phyloP scores from a whole-genome alignment of 2,329 filamentous ascomycete genomes.

The Fusarium sp. region DNA sequence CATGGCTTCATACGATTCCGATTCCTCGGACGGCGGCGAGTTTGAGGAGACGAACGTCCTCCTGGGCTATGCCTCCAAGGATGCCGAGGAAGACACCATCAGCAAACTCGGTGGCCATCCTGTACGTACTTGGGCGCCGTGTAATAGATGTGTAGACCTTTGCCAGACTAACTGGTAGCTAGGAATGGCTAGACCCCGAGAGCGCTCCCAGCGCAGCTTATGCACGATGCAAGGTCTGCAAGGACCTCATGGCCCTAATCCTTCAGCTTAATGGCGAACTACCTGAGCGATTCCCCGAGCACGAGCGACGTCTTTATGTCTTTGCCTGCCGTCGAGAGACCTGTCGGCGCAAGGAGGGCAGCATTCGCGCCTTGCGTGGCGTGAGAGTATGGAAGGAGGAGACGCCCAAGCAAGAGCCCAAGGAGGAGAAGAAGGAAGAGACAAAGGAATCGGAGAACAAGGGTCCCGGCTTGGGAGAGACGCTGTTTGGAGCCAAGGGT shows the following conservation, averaged over 20 bases:
- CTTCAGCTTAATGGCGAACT: constrained; percentile 93
- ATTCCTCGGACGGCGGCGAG: constrained; percentile 77
- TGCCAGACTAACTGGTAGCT: constrained; percentile 31
- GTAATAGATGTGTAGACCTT: neutral
- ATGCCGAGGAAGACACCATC: constrained; percentile 82
- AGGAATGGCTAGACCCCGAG: constrained; percentile 87
- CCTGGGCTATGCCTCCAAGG: constrained; percentile 87
- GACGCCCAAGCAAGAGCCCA: constrained; percentile 39
- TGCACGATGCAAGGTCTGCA: constrained; percentile 89
- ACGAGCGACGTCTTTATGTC: constrained; percentile 89
- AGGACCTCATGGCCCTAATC: constrained; percentile 83
- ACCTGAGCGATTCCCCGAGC: constrained; percentile 84
- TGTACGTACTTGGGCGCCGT: constrained; percentile 65
- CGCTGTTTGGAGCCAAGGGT: constrained; percentile 75
- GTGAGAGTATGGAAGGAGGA: constrained; percentile 66
- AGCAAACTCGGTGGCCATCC: constrained; percentile 90
- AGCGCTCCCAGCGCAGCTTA: constrained; percentile 79
- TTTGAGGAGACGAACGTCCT: constrained; percentile 88
- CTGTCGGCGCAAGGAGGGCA: constrained; percentile 86
- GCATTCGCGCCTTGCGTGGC: constrained; percentile 80
- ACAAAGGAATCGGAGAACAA: constrained; percentile 51
- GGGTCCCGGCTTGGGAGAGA: constrained; percentile 69
- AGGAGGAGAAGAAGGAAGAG: constrained; percentile 48
- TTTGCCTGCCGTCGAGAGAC: constrained; percentile 82
- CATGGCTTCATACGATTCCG: constrained; percentile 88